phyloP scores from a whole-genome alignment of 2,329 filamentous ascomycete species.

The Basipetospora chlamydospora region DNA sequence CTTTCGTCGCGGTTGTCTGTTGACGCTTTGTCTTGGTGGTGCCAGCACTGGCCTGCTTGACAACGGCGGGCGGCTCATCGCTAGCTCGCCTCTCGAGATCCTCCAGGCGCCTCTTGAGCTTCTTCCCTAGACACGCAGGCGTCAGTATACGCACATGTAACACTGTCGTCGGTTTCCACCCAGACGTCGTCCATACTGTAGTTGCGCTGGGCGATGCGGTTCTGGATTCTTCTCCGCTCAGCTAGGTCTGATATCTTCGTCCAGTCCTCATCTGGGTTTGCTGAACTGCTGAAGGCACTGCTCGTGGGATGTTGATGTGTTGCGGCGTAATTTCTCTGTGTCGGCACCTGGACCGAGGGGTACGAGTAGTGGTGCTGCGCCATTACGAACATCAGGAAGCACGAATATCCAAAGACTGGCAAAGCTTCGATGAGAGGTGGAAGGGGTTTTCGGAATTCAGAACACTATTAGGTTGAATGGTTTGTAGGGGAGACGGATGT shows the following conservation, averaged over 20 bases:
- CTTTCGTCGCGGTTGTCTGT: not conserved
- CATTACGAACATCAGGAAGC: not conserved
- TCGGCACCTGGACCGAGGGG: not conserved
- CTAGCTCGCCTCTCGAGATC: slow-evolving; percentile 63
- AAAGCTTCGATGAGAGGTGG: too few species aligned
- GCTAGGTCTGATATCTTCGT: slow-evolving; percentile 97
- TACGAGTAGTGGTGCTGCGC: slow-evolving; percentile 3
- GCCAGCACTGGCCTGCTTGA: too few species aligned
- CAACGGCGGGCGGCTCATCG: not conserved
- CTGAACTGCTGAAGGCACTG: slow-evolving; percentile 87
- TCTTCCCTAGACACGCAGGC: slow-evolving; percentile 51
- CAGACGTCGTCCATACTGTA: slow-evolving; percentile 53
- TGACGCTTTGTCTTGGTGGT: too few species aligned
- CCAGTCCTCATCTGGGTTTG: slow-evolving; percentile 96
- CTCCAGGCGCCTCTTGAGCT: slow-evolving; percentile 79
- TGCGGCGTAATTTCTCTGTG: not conserved
- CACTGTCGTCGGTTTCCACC: not conserved
- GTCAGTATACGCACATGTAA: not conserved
- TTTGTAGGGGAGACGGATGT: too few species aligned
- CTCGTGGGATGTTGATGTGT: slow-evolving; percentile 32
- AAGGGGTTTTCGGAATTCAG: too few species aligned
- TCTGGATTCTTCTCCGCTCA: slow-evolving; percentile 87
- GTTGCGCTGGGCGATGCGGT: slow-evolving; percentile 93
- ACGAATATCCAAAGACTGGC: too few species aligned
- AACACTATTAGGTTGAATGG: too few species aligned